Evolutionary conservation across 805 yeast genomes (phyloP), one percentile per base, ranked within the genome.

Genomic region (Candida palmyrensis): DNA sequence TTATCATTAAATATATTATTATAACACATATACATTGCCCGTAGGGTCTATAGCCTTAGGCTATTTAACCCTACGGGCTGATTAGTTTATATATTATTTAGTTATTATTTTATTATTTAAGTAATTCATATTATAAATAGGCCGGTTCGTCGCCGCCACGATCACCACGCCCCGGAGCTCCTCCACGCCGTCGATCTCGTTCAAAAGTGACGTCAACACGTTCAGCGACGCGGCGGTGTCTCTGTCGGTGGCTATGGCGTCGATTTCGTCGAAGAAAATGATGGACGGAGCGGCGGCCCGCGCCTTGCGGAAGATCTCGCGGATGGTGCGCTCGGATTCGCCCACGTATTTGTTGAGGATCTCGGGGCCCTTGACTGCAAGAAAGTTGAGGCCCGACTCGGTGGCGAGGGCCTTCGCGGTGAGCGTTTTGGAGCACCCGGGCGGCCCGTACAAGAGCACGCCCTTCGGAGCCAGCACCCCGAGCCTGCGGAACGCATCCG

Each of bases 311-410:
- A 90, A 90, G 3, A 90, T 81, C 53, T 89, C 96, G 43, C 98
- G 68, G n/a, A 90, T 83, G 2, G 96, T 85, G 22, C 87, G 69
- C 59, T 90, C 98, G 13, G 90, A 79, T 54, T 90, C 98, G 42
- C 98, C 98, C 24, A 92, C 97, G 49, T 84, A 90, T 57, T 92
- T 90, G 59, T 87, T 90, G 51, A 90, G 82, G 21, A 90, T 76
- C 56, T 90, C 98, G 0, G 98, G 98, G 1, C 98, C 98, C 55
- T 92, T 92, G 6, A 90, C 96, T 0, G 97, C 96, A 33, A 90
- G 57, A 55, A 90, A 90, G 48, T 90, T 90, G 31, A 90, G 72
- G 0, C 97, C 97, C 2, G 96, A 82, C 58, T 90, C 98, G 0
- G 96, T 84, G 0, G 97, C 97, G 19, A 90, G 62, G 0, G 97